Evolutionary conservation across 192 early-diverging fungal species (phyloP).

Genomic region (Rhizophagus sp.): DNA sequence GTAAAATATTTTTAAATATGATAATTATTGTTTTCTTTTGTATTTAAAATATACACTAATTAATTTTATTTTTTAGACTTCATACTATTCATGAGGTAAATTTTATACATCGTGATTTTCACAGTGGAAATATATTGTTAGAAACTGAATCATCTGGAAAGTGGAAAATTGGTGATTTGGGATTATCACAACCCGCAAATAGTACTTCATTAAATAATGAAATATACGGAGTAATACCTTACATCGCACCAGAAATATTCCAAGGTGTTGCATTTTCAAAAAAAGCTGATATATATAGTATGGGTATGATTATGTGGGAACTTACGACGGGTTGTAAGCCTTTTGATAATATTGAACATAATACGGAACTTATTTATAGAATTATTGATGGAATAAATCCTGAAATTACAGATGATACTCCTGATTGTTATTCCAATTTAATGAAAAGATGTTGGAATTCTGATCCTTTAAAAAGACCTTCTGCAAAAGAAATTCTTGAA

Average conservation of each 20-base stretch:
- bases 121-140: constrained; percentile 6
- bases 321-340: background rate
- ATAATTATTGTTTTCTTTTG: no score
- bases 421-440: background rate
- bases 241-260: background rate
- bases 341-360: background rate
- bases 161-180: background rate
- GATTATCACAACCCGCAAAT: background rate
- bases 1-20: background rate
- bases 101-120: constrained; percentile 12
- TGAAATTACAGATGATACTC: background rate
- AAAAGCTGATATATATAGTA: background rate
- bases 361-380: background rate
- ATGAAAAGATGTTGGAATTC: background rate
- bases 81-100: background rate
- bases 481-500: background rate
- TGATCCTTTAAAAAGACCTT: background rate
- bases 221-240: background rate
- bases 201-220: background rate
- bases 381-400: background rate
- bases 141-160: background rate
- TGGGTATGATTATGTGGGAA: background rate
- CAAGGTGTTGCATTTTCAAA: background rate
- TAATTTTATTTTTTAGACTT: background rate
- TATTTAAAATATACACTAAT: no score